Percentiles rank a stretch among this genome's conserved stretches.
phyloP scores from a whole-genome alignment of 1,284 basidiomycete species.

The Marasmius oreades region DNA sequence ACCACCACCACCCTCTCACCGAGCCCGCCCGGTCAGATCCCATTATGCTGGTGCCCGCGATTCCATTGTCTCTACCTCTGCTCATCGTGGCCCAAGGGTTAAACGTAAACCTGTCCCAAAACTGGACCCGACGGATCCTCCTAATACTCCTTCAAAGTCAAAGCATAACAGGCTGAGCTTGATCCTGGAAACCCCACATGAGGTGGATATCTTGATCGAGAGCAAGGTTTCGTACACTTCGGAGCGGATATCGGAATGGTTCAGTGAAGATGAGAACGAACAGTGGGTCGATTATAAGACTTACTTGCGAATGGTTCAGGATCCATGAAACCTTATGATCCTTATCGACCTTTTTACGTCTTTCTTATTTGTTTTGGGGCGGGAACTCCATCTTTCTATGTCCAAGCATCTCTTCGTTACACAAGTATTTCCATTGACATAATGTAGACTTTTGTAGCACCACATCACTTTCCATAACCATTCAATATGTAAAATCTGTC shows the following conservation, averaged over 20 bases:
- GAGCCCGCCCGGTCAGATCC: not conserved
- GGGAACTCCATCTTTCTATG: not conserved
- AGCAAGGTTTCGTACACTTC: not conserved
- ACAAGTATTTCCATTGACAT: not conserved
- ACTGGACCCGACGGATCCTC: not conserved
- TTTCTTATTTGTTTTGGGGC: not conserved
- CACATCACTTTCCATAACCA: too few relatives aligned
- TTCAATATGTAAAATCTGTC: too few relatives aligned
- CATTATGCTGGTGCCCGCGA: slow-evolving; percentile 9
- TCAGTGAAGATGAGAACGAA: slow-evolving; percentile 6
- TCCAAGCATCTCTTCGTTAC: not conserved
- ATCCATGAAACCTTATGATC: not conserved
- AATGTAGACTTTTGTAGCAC: too few relatives aligned
- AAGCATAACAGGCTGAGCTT: slow-evolving; percentile 12
- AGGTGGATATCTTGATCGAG: not conserved
- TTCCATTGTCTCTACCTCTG: slow-evolving; percentile 11
- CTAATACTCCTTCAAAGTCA: not conserved
- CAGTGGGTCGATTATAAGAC: not conserved
- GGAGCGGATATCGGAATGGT: slow-evolving; percentile 7
- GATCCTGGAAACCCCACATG: slow-evolving; percentile 15
- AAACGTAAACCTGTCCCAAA: slow-evolving; percentile 16
- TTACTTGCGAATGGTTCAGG: slow-evolving; percentile 1
- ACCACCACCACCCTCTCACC: not conserved
- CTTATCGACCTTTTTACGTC: not conserved
- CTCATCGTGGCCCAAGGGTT: slow-evolving; percentile 9